Base-by-base conservation (phyloP, 495 filamentous ascomycete genomes). In the Bryoglossum gracile region DNA sequence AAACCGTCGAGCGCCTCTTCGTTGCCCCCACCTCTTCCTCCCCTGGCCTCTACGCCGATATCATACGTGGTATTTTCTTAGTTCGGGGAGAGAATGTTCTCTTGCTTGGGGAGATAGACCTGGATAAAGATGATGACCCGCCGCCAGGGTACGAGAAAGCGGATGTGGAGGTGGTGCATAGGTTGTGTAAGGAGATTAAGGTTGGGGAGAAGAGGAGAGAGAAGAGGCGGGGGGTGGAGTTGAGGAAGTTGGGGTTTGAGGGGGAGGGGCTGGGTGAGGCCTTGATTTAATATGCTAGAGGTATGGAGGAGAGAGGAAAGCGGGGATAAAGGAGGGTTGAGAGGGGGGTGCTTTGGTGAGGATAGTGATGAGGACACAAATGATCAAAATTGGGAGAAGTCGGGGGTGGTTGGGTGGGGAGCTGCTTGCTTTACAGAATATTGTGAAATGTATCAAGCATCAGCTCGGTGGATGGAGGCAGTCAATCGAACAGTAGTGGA, bases 51-150 rank as follows among this genome's bases (percentile, higher is more conserved):
- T 97, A 89, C 61, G 87, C 86, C 33, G 88, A 94, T 62, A 74
- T 92, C 33, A 70, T 77, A 1, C 78, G 86, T 21, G 91, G 91
- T 14, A 77, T 94, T 50, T 96, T 87, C 62, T 71, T 97, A 17
- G 88, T 97, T 14, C 76, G 91, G 14, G 91, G 91, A 32, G 91
- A 97, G 73, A 97, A 97, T 58, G 89, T 96, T 8, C 67, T 94
- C 23, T 66, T 97, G 40, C 68, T 97, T 3, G 91, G 91, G 35
- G 91, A 97, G 73, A 94, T 97, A 64, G 91, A 97, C 58, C 77
- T 96, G 14, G 91, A 97, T 67, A 89, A 84, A 56, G 91, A 97
- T 66, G 91, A 97, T 65, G 81, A 94, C 38, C 68, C 89, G 30
- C 89, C 90, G 0, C 67, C 78, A 21, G 76, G 78, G 0, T 80